Evolutionary conservation across 805 yeast species (phyloP).

Genomic region (Helenozyma rhizophorensis): DNA sequence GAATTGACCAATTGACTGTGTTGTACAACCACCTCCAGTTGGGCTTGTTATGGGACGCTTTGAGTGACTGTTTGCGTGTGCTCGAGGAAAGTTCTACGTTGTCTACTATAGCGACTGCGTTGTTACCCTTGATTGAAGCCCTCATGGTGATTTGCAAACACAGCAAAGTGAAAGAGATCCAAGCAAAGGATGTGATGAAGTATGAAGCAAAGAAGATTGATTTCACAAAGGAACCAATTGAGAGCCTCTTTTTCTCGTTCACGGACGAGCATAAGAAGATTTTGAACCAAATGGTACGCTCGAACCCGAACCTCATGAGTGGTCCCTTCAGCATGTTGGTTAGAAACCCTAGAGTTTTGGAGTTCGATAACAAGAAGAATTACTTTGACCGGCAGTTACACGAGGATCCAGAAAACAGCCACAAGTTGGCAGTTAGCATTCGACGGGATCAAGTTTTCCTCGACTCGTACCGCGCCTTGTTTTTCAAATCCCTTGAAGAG

Average conservation of each 20-base stretch:
- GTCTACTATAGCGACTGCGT: constrained; percentile 60
- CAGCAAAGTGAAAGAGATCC: constrained; percentile 57
- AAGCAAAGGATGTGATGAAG: constrained; percentile 49
- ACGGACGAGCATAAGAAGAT: constrained; percentile 86
- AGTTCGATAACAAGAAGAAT: constrained; percentile 88
- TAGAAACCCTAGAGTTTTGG: constrained; percentile 81
- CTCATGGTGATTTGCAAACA: constrained; percentile 96
- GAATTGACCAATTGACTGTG: constrained; percentile 46
- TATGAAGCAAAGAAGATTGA: constrained; percentile 64
- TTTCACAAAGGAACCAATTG: constrained; percentile 70
- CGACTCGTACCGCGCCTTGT: constrained; percentile 81
- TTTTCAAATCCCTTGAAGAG: constrained; percentile 72
- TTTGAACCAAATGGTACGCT: constrained; percentile 85
- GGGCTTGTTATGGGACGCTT: constrained; percentile 80
- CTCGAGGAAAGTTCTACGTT: constrained; percentile 56
- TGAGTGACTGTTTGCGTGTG: constrained; percentile 64
- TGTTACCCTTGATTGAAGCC: constrained; percentile 85
- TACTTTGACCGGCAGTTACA: constrained; percentile 78
- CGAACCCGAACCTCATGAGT: constrained; percentile 88
- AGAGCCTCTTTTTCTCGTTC: constrained; percentile 74
- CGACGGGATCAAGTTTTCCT: constrained; percentile 88
- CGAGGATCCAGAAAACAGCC: constrained; percentile 37
- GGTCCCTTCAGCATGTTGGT: constrained; percentile 92
- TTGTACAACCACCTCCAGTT: constrained; percentile 67
- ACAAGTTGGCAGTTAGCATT: constrained; percentile 59